Evolutionary conservation across 257 asterid species (phyloP), one percentile per base, ranked within the genome.

Genomic region (Nicotiana tabacum): DNA sequence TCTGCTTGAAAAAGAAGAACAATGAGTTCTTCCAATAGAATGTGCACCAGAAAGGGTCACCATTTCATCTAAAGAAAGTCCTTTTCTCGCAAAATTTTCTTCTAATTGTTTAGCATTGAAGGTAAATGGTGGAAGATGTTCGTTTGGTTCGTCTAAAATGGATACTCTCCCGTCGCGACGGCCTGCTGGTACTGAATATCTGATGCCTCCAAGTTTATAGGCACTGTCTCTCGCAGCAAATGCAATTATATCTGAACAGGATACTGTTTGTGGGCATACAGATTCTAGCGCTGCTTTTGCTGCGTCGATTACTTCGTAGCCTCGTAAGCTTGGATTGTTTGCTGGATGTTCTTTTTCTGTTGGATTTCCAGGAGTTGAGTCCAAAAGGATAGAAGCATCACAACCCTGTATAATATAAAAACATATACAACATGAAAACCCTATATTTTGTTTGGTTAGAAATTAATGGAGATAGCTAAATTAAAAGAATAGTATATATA

Each of bases 41-140:
- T 90, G 91, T n/a, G 92, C 91, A 10, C 92, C 91, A 0, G 91
- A 90, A 24, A 90, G 92, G 0, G 89, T 87, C 18, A 90, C 90
- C 91, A 90, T 83, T 2, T 87, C 91, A 29, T 88, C 87, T 0
- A 51, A 4, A 8, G 89, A 80, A 0, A 90, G 87, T 48, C 91
- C 89, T 67, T 90, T 90, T 18, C 56, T 43, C 0, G 83, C 83
- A 15, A 90, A 90, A 32, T 39, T 85, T 58, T 83, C 67, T 55
- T 70, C 67, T 0, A 88, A 86, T 5, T 88, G 88, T 6, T 3
- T 0, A 16, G 86, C 85, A 11, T 81, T 81, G 66, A 78, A 84
- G 29, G 61, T 66, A 9, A 78, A 81, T 0, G 83, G 60, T 0
- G 92, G 92, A 2, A 86, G 90, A 67, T 90, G 35, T 32, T 32